Evolutionary conservation across 306 rosid genomes (phyloP), one percentile per base, ranked within the genome.

Genomic region (Nissolia schottii): DNA sequence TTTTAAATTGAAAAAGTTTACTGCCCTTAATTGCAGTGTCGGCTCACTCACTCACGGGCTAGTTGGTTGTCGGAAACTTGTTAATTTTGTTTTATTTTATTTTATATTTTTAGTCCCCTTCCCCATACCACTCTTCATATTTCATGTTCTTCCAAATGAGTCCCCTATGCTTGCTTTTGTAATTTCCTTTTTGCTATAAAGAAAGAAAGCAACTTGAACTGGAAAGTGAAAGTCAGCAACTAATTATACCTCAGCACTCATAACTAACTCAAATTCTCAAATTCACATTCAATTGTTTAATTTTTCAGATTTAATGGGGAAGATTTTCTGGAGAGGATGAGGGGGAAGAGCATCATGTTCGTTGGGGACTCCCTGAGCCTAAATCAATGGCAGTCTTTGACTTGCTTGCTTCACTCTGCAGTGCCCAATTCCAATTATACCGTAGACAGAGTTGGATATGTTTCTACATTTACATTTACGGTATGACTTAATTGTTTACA

Each of bases 311-410:
- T 94, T 64, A 34, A 94, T 18, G 97, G 92, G 9, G 24, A 22
- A 22, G 84, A 79, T 37, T 89, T 94, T 46, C 53, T 94, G 72
- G 87, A 89, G 64, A 82, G 73, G 59, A 40, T 77, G 59, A 86
- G 89, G 48, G 95, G 96, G 22, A 91, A 87, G 64, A 87, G 92
- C 66, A 85, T 94, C 23, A 91, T 94, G 94, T 94, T 94, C 18
- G 95, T 94, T 1, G 98, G 98, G 73, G 98, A 94, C 51, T 91
- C 98, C 2, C 76, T 94, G 7, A 94, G 98, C 83, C 41, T 78
- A 62, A 91, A 94, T 40, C 98, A 94, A 67, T 94, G 98, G 98
- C 92, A 89, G 41, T 94, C 98, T 2, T 71, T 94, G 37, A 86
- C 95, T 7, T 94, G 98, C 75, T 45, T 86, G 87, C 97, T 94